A percentile compares a stretch with the other conserved stretches of the same genome.
phyloP scores from a whole-genome alignment of 169 alveolate species.

The Fabrea salina region DNA sequence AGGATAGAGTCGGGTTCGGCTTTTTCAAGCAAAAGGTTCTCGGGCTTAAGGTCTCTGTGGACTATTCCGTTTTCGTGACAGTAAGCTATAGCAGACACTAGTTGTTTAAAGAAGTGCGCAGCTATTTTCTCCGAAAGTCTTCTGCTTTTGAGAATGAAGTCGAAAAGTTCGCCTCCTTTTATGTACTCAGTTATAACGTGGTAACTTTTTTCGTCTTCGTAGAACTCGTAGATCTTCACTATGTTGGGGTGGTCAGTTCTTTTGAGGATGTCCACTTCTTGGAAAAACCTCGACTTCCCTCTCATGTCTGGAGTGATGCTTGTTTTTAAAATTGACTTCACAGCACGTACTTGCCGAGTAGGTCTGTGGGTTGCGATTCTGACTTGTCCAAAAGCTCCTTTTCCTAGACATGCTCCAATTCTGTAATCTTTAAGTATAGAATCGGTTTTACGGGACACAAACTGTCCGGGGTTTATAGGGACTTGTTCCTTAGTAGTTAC shows the following conservation, averaged over 20 bases:
- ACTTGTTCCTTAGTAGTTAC: no score
- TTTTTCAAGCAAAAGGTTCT: constrained; percentile 37
- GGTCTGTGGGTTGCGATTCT: constrained; percentile 60
- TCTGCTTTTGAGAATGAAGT: constrained; percentile 45
- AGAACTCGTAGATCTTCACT: constrained; percentile 64
- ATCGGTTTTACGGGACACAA: constrained; percentile 19
- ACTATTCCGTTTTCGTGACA: constrained; percentile 61
- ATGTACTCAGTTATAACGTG: constrained; percentile 68
- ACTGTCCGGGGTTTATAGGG: no score
- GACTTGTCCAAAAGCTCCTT: constrained; percentile 73
- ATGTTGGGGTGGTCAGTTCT: constrained; percentile 71
- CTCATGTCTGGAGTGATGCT: constrained; percentile 48
- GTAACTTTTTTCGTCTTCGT: constrained; percentile 59
- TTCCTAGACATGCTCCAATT: constrained; percentile 11
- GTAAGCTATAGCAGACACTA: constrained; percentile 65
- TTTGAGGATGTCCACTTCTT: constrained; percentile 59
- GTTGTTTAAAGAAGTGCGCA: constrained; percentile 64
- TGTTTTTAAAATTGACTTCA: constrained; percentile 74
- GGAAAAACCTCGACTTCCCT: constrained; percentile 47
- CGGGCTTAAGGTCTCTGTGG: constrained; percentile 70
- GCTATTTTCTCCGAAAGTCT: constrained; percentile 62
- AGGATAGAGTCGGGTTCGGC: constrained; percentile 55
- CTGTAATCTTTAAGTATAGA: not conserved
- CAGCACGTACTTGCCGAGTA: constrained; percentile 58
- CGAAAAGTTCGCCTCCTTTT: constrained; percentile 66